Evolutionary conservation across 2,329 filamentous ascomycete genomes (phyloP).

Genomic region (Elsinoe australis): DNA sequence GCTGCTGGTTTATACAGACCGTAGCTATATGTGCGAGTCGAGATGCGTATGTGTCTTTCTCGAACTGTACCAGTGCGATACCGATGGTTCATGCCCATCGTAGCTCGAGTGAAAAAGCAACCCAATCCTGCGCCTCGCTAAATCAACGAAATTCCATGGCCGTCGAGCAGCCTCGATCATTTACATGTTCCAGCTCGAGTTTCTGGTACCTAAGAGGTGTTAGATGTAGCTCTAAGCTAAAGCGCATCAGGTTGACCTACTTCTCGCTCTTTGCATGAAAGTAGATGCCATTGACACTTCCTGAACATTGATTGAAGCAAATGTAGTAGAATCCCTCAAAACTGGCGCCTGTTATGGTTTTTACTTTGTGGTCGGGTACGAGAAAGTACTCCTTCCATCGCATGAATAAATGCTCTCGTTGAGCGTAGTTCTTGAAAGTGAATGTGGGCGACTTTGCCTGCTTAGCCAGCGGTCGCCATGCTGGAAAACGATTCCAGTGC

Average conservation of each 20-base stretch:
- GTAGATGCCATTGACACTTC: conserved; percentile 86
- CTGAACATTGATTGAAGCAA: conserved; percentile 88
- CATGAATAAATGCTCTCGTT: conserved; percentile 92
- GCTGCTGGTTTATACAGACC: too few species aligned
- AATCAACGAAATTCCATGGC: conserved; percentile 79
- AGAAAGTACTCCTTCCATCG: conserved; percentile 98
- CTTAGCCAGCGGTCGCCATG: conserved; percentile 70
- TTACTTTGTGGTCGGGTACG: conserved; percentile 86
- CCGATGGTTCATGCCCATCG: background rate
- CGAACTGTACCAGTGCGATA: too few species aligned
- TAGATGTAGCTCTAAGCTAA: conserved; percentile 23
- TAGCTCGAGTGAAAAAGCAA: background rate
- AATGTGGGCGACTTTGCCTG: conserved; percentile 50
- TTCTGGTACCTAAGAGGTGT: conserved; percentile 97
- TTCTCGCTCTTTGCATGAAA: conserved; percentile 98
- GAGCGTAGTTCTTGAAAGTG: conserved; percentile 60
- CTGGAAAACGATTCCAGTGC: conserved; percentile 86
- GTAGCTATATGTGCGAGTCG: too few species aligned
- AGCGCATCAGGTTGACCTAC: conserved; percentile 46
- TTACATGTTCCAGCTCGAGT: conserved; percentile 80
- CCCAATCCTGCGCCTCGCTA: conserved; percentile 12
- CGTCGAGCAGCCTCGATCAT: conserved; percentile 73
- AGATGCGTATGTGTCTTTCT: too few species aligned
- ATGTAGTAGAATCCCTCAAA: conserved; percentile 99
- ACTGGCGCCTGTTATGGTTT: conserved; percentile 85